Base-by-base conservation (phyloP, 1,284 basidiomycete species). In the Termitomyces sp. region DNA sequence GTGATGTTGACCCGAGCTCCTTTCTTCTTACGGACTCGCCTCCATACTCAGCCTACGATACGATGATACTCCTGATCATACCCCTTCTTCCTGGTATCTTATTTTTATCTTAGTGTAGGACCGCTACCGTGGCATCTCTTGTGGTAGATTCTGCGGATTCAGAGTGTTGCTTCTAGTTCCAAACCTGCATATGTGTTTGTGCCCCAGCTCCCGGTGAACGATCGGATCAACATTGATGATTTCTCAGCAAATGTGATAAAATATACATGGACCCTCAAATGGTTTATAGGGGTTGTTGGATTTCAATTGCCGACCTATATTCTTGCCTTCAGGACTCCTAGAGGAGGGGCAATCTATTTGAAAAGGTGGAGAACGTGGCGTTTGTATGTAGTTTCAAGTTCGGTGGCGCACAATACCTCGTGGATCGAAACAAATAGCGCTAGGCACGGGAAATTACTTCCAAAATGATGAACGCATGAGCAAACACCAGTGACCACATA, bases 31-130 rank as follows among this genome's bases (percentile, higher is more conserved):
- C 44, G 36, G 38, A 38, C 38, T 36, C 17, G 19, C 42, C 24
- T n/a, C 19, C 21, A 26, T 24, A 1, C 17, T 33, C 12, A 24
- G 17, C n/a, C 39, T 42, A 31, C 17, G 33, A 34, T 36, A 34
- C 36, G 36, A 38, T 36, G 34, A 48, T 17, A 34, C 12, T 34
- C 8, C 6, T 19, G 39, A 33, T 5, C 21, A 41, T 53, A 38
- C 44, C 41, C 24, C 4, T 42, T 34, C 21, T 5, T 43, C n/a
- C 5, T 10, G 8, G 15, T 19, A 19, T n/a, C 31, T 34, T 38
- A 47, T 41, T 5, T 31, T 42, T 47, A 48, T 53, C 30, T 34
- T 48, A 26, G 34, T 47, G 52, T 40, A 47, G 38, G 43, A 33
- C 5, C 33, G 36, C 21, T 40, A 19, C 15, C 15, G 15, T 30